Percentiles rank a stretch among this genome's conserved stretches.
These are phyloP conservation scores for Elymus sibiricus DNA, from an alignment of 176 grass and related monocot genomes.

Conservation along the genomic window DNA sequence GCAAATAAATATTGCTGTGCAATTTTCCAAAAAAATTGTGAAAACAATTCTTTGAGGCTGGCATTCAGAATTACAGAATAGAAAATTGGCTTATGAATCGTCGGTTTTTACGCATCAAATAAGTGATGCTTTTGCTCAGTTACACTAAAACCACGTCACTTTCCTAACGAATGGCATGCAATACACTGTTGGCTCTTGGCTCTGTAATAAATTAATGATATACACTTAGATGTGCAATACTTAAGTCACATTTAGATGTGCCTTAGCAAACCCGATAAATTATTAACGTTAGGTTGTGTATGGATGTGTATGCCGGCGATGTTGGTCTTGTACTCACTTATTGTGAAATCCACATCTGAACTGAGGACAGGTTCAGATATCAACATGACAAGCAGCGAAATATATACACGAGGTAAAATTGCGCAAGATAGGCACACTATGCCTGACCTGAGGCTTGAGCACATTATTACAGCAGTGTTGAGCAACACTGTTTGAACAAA, in stretches of 20 bases:
- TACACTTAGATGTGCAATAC: too few relatives aligned
- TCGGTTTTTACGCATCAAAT: background rate
- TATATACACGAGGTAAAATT: background rate
- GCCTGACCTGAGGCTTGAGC: constrained; percentile 1
- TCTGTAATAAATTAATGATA: too few relatives aligned
- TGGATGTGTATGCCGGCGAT: background rate
- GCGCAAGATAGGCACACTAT: background rate
- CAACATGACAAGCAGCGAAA: background rate
- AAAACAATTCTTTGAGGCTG: too few relatives aligned
- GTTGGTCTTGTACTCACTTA: background rate
- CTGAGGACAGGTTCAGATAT: background rate
- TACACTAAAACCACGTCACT: too few relatives aligned
- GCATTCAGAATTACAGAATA: background rate
- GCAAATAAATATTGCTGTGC: background rate
- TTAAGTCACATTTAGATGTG: too few relatives aligned
- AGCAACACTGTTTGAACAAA: background rate
- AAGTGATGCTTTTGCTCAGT: too few relatives aligned
- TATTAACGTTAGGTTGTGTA: too few relatives aligned
- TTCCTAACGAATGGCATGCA: too few relatives aligned
- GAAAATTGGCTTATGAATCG: background rate
- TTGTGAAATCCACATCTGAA: background rate
- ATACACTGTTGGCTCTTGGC: too few relatives aligned
- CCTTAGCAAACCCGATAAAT: too few relatives aligned
- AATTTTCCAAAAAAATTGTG: background rate
- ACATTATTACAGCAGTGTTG: background rate